These are phyloP conservation scores for Xylaria intraflava DNA, from an alignment of 495 filamentous ascomycete species.

Conservation along the genomic window DNA sequence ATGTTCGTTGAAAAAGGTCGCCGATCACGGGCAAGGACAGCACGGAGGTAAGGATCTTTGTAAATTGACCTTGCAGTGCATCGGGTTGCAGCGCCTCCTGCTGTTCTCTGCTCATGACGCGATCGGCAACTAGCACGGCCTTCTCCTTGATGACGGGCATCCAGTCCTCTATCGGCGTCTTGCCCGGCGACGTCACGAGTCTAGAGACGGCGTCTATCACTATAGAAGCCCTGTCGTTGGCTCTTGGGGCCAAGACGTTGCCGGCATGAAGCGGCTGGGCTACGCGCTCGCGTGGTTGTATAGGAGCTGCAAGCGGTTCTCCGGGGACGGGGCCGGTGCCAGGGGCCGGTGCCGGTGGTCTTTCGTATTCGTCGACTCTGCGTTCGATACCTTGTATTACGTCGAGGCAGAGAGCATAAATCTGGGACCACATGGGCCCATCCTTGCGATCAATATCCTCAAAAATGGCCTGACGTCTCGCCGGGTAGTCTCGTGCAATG, in stretches of 20 bases:
- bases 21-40: conserved; percentile 51
- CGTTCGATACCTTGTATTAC: conserved; percentile 58
- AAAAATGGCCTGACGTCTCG: conserved; percentile 75
- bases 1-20: conserved; percentile 63
- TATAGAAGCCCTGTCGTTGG: neutral
- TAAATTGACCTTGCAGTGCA: conserved; percentile 32
- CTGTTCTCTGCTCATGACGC: conserved; percentile 40
- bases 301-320: conserved; percentile 23
- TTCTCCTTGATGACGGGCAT: conserved; percentile 35
- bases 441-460: conserved; percentile 80
- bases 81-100: conserved; percentile 36
- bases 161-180: conserved; percentile 39
- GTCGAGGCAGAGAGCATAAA: conserved; percentile 58
- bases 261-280: conserved; percentile 32
- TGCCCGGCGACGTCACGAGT: conserved; percentile 52
- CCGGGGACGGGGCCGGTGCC: no score
- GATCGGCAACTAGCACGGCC: conserved; percentile 27
- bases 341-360: conserved; percentile 33
- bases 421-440: conserved; percentile 73
- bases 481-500: conserved; percentile 65
- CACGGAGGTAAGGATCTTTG: conserved; percentile 24
- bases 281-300: conserved; percentile 20
- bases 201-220: conserved; percentile 40
- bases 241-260: conserved; percentile 23
- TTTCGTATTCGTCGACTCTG: conserved; percentile 56